Percentiles rank a stretch among this genome's conserved stretches.
phyloP scores from a whole-genome alignment of 106 monocot species.

The Dioscorea alata region DNA sequence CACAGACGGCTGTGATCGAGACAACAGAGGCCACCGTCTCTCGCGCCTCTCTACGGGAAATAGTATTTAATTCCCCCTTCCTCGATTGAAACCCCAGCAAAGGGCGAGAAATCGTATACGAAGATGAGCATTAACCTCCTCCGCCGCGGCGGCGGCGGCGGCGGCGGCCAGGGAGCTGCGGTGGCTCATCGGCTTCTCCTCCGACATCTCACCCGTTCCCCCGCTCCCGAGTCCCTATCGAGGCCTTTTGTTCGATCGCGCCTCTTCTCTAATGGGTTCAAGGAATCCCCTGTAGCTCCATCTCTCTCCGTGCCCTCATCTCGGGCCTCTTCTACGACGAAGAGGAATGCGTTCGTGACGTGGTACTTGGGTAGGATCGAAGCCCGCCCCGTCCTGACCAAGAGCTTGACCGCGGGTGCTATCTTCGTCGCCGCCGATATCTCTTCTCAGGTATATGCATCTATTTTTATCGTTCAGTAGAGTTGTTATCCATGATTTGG shows the following conservation, averaged over 20 bases:
- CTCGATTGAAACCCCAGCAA: no score
- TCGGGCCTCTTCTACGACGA: background rate
- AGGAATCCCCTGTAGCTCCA: background rate
- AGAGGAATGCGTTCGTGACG: slow-evolving; percentile 35
- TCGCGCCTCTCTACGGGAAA: no score
- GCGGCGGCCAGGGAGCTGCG: slow-evolving; percentile 12
- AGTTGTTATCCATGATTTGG: background rate
- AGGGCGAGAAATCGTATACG: no score
- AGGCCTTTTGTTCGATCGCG: slow-evolving; percentile 17
- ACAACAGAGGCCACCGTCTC: no score
- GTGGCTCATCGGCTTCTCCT: slow-evolving; percentile 21
- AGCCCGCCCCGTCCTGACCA: slow-evolving; percentile 49
- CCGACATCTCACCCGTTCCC: slow-evolving; percentile 10
- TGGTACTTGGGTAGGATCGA: slow-evolving; percentile 70
- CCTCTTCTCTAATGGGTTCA: slow-evolving; percentile 20
- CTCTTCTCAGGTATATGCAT: slow-evolving; percentile 39
- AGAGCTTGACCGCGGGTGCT: slow-evolving; percentile 55
- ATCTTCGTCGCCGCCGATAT: slow-evolving; percentile 57
- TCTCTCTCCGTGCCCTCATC: background rate
- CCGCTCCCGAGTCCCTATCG: background rate
- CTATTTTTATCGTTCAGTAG: background rate
- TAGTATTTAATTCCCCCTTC: no score
- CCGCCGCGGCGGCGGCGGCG: background rate
- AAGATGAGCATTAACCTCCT: background rate
- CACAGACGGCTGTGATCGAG: no score